Evolutionary conservation across 1,284 basidiomycete genomes (phyloP), one percentile per base, ranked within the genome.

Genomic region (Athelia psychrophila): DNA sequence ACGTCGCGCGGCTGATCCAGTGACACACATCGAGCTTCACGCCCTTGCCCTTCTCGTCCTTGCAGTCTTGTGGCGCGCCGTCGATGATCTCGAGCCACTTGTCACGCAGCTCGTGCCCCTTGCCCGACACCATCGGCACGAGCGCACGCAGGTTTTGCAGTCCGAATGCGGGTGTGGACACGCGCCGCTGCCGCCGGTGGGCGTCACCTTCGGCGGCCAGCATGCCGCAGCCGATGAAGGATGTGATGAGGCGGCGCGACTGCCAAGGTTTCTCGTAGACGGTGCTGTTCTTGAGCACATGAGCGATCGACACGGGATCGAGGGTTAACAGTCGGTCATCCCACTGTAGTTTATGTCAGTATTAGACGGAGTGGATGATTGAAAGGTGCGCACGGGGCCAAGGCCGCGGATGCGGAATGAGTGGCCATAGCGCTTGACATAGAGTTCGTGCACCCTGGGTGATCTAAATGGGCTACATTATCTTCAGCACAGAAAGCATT

Each of bases 201-300:
- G 83, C 71, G 27, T 77, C 72, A 1, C 89, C 89, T 64, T 92
- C 90, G 1, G 88, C 82, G 19, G 86, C 79, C 27, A 91, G 78
- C 80, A 91, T 83, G 2, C 89, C 88, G 55, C 80, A 79, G 0
- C 90, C 89, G 57, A 92, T 88, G 53, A 92, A 76, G 54, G 75
- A 73, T n/a, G 81, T 79, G 36, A 92, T 90, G 48, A 91, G 65
- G 35, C 75, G 72, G 35, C 88, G 81, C 2, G 89, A 88, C 58
- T 85, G 83, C 84, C 82, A 87, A 15, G 90, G 89, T 59, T 92
- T 92, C 66, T 91, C 84, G 62, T 91, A 92, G 24, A 83, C 73
- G 16, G 74, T 75, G 0, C 80, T 76, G 54, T 88, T 76, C 64
- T 88, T 90, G 51, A 91, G 70, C 16, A 92, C 73, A 61, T 92